Evolutionary conservation across 805 yeast species (phyloP), one percentile per base, ranked within the genome.

Genomic region (Grigorovia yakushimaensis): DNA sequence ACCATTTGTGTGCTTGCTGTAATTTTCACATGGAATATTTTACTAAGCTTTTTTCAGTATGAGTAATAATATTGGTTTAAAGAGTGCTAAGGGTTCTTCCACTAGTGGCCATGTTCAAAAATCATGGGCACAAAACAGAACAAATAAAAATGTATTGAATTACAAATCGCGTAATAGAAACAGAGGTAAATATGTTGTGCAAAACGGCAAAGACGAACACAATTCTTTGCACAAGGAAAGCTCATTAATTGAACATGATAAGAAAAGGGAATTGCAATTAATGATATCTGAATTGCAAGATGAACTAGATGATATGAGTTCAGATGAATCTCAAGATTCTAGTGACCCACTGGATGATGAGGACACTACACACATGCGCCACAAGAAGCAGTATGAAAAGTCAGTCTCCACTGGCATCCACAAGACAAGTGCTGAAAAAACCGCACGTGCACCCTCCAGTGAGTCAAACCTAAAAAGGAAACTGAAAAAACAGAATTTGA

Each of bases 81-180:
- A 55, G 21, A 55, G 59, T 41, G 66, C 68, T 4, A 64, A 64
- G 48, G 68, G 68, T 1, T 60, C 65, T 2, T 52, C 64, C 15
- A 64, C 68, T 1, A 62, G 66, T 2, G 68, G 68, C 5, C 64
- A 61, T 41, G 49, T 64, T 2, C 67, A 62, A 48, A 48, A 54
- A 41, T 62, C 68, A 6, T 46, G 62, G 20, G 65, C 63, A 1
- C 38, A 51, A 15, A 53, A 49, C 30, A 39, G 45, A 13, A 48
- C 45, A 7, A 33, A 42, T 27, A 42, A 18, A 8, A 30, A 36
- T 5, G 45, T 48, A 46, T 48, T 51, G 9, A 42, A 41, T 19
- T 30, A 41, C 27, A 38, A 40, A 22, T 23, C 37, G 22, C 21
- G 43, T 37, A 20, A 39, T 36, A 36, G n/a, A 9, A 23, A 20